Base-by-base conservation (phyloP, 192 early-diverging fungal genomes). In the Coemansia sp. region DNA sequence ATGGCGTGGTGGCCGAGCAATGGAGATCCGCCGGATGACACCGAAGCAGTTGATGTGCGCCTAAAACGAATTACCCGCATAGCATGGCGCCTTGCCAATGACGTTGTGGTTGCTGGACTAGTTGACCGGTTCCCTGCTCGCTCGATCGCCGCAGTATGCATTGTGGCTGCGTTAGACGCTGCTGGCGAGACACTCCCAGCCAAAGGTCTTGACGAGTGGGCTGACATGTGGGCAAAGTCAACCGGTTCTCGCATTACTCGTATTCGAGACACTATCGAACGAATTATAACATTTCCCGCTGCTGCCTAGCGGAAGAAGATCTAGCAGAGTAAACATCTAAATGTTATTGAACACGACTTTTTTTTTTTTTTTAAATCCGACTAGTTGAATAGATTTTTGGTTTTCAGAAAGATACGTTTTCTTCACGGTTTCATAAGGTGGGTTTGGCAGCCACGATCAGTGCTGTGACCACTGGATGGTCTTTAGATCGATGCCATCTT, bases 401-500 rank as follows among this genome's bases (percentile, higher is more conserved):
- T 40, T 40, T 40, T 40, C 1, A 40, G 11, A 40, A 13, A 40
- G 11, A 29, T 29, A 29, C 29, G 29, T 29, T 29, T 29, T 29
- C 1, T 29, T 29, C 29, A 3, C 29, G 29, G 29, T 29, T 29
- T 29, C 29, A 29, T 29, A 40, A 2, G 38, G 38, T 1, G 11
- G 38, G 15, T 1, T 45, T 1, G 42, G 1, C 5, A 45, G 29
- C 29, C 1, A 3, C 32, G 23, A 41, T 59, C 66, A 95, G 75
- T 95, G 92, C 71, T 94, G 91, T 62, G 87, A 82, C 94, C 94
- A 95, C 84, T 95, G 86, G 65, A 95, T 95, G 36, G 84, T 83
- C 84, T 94, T 94, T 65, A 95, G 70, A 71, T 95, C 94, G 64
- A 95, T 92, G 5, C 94, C 94, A 55, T 95, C 94, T 71, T 93